These are phyloP conservation scores for Apodospora peruviana DNA, from an alignment of 495 filamentous ascomycete species.

Conservation along the genomic window DNA sequence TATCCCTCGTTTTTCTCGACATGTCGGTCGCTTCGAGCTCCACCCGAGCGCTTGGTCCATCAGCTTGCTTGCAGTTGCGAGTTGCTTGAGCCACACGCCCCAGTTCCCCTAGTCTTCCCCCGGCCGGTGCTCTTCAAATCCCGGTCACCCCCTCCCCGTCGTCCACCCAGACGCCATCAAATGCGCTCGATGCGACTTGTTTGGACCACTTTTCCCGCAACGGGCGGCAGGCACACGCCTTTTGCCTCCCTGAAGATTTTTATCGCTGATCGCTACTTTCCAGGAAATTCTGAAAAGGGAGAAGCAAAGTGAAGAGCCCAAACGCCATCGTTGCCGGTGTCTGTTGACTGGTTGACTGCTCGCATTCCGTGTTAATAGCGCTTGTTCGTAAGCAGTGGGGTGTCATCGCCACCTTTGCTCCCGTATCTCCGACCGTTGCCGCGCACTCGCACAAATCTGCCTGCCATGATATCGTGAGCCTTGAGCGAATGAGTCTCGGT, in stretches of 20 bases:
- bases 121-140: background rate
- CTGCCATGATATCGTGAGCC: slow-evolving; percentile 32
- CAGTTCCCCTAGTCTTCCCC: background rate
- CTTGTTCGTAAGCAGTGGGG: background rate
- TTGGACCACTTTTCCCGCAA: slow-evolving; percentile 21
- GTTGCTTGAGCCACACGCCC: slow-evolving; percentile 24
- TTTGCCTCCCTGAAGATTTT: slow-evolving; percentile 5
- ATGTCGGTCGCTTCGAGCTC: slow-evolving; percentile 10
- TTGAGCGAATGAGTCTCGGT: slow-evolving; percentile 20
- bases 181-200: background rate
- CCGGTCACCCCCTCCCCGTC: slow-evolving; percentile 12
- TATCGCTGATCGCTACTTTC: slow-evolving; percentile 14
- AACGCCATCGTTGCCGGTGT: background rate
- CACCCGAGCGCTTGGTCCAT: slow-evolving; percentile 32
- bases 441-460: slow-evolving; percentile 6
- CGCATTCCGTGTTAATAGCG: background rate
- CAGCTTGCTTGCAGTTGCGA: slow-evolving; percentile 21
- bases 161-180: background rate
- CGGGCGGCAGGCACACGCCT: slow-evolving; percentile 15
- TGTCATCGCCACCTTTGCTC: background rate
- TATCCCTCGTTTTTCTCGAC: background rate
- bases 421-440: slow-evolving; percentile 5
- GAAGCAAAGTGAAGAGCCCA: background rate
- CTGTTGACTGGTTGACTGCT: background rate
- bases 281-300: slow-evolving; percentile 1